These are phyloP conservation scores for Colletotrichum magnum DNA, from an alignment of 2,329 filamentous ascomycete species.

Conservation along the genomic window DNA sequence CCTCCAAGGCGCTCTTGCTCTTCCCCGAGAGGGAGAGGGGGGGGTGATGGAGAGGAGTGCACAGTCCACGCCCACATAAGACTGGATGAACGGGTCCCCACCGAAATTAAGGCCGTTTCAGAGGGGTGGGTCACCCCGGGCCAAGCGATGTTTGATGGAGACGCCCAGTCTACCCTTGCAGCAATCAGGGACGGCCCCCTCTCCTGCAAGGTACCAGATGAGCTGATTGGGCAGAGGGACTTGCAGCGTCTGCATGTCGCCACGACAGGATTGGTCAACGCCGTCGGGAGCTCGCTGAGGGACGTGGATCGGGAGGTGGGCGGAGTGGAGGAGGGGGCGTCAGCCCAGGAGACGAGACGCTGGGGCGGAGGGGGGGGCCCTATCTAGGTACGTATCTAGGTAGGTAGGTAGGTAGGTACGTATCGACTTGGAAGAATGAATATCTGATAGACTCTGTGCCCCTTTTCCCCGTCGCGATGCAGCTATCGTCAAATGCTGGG, in stretches of 20 bases:
- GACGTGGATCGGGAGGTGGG: slow-evolving; percentile 19
- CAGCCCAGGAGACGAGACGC: slow-evolving; percentile 20
- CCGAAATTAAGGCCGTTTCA: slow-evolving; percentile 43
- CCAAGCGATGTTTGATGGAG: slow-evolving; percentile 39
- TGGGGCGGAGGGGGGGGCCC: background rate
- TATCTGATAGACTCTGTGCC: background rate
- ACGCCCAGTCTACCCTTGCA: slow-evolving; percentile 37
- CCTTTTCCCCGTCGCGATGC: slow-evolving; percentile 9
- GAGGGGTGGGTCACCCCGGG: slow-evolving; percentile 30
- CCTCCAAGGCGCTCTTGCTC: too few species aligned
- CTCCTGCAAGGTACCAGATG: slow-evolving; percentile 42
- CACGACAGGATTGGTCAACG: slow-evolving; percentile 28
- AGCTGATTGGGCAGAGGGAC: slow-evolving; percentile 11
- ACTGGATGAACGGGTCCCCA: slow-evolving; percentile 43
- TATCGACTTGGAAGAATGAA: background rate
- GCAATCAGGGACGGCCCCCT: slow-evolving; percentile 39
- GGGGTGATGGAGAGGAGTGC: background rate
- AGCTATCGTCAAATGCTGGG: background rate
- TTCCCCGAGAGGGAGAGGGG: background rate
- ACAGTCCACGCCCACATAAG: slow-evolving; percentile 35
- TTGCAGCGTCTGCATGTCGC: slow-evolving; percentile 3
- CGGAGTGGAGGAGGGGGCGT: slow-evolving; percentile 21
- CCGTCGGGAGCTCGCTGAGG: background rate
- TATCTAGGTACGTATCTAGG: too few species aligned
- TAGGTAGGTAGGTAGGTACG: too few species aligned